A percentile compares a stretch with the other conserved stretches of the same genome.
Conservation (phyloP, 179 eudicot genomes). For the Silene noctiflora region DNA sequence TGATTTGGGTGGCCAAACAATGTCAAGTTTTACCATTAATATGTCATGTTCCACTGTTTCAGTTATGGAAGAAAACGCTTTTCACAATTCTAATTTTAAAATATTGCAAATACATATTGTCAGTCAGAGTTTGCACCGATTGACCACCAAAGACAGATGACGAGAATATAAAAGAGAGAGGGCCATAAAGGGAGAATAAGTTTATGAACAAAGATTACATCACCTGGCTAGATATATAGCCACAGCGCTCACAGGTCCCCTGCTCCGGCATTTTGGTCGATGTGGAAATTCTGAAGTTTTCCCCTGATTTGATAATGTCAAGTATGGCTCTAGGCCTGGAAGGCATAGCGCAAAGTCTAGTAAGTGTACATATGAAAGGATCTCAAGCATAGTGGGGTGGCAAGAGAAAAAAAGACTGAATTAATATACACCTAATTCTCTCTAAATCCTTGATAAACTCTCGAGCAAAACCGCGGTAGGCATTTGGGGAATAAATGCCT, state of each 20-base stretch:
- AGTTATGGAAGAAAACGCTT: neutral
- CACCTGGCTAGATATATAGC: conserved; percentile 96
- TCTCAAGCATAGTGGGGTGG: neutral
- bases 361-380: conserved; percentile 16
- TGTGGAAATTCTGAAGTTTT: conserved; percentile 84
- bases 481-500: conserved; percentile 98
- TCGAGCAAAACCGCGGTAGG: conserved; percentile 98
- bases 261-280: conserved; percentile 97
- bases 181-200: neutral
- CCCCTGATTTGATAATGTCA: conserved; percentile 95
- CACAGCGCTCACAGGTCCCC: conserved; percentile 92
- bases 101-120: neutral
- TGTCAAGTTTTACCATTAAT: neutral
- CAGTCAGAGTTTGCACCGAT: neutral
- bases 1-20: neutral
- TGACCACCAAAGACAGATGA: neutral
- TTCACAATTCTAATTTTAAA: neutral
- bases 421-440: conserved; percentile 61
- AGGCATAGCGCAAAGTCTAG: conserved; percentile 10
- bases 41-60: neutral
- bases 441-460: conserved; percentile 97
- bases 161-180: neutral
- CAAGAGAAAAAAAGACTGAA: neutral
- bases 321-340: conserved; percentile 91
- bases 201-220: conserved; percentile 4